Evolutionary conservation across 257 asterid species (phyloP), one percentile per base, ranked within the genome.

Genomic region (Solanum neorickii): DNA sequence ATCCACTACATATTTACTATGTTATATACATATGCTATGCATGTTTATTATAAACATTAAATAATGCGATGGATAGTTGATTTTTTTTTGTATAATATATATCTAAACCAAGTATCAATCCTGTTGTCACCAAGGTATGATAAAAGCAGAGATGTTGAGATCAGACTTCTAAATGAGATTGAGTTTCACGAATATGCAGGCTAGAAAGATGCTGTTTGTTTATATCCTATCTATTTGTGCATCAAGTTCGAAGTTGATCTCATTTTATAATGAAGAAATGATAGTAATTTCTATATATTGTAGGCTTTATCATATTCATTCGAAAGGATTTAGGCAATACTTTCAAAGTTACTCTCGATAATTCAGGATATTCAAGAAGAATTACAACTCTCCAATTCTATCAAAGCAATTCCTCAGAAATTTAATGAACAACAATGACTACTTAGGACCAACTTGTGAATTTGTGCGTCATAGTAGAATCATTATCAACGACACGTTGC

Each of bases 81-180:
- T 37, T 37, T 5, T 4, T 11, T 11, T 21, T 39, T 39, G 52
- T 39, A 11, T 4, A 21, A 5, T 39, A 70, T 70, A 74, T 6
- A 41, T 69, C 3, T 75, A 39, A 39, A 75, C 18, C 5, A 75
- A 41, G 12, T 29, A 8, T 0, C 5, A 14, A 2, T 9, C 23
- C 8, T 12, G 0, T n/a, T 41, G 60, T 23, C 33, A 14, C 21
- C 0, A 10, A 78, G n/a, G 16, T 25, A 41, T 27, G 18, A 5
- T 7, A 27, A 37, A 23, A 20, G 29, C 10, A 25, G 0, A 78
- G 42, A 27, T 27, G 41, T 78, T 27, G 12, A 16, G 10, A 44
- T 16, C 3, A 13, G 7, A 44, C 46, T 42, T 42, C 46, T 3
- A 42, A 94, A 91, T 82, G 93, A 90, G 33, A 12, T 66, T 66